A percentile compares a stretch with the other conserved stretches of the same genome.
Evolutionary conservation across 306 rosid species (phyloP).

Genomic region (Casuarina cunninghamiana): DNA sequence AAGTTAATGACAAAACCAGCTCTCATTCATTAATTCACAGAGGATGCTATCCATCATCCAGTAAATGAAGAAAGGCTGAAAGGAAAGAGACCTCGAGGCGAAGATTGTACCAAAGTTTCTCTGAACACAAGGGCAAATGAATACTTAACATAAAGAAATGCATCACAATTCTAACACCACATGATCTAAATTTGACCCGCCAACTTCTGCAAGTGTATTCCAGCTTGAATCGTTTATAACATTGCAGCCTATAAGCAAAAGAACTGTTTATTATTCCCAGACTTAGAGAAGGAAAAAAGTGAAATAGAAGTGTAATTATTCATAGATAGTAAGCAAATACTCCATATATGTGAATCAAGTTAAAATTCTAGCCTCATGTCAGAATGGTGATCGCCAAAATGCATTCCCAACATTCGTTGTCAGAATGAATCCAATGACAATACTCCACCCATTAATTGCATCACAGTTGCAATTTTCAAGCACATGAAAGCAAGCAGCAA

Average conservation of each 20-base stretch:
- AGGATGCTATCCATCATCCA: constrained; percentile 19
- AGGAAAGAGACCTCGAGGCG: background rate
- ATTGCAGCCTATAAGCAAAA: background rate
- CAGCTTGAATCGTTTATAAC: background rate
- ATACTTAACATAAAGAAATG: background rate
- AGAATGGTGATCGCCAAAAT: background rate
- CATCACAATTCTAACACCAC: background rate
- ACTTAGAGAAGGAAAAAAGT: background rate
- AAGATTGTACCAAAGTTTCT: background rate
- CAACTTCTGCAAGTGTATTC: constrained; percentile 4
- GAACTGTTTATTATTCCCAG: background rate
- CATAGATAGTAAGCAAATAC: background rate
- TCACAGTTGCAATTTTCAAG: background rate
- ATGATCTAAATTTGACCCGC: background rate
- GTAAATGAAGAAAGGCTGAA: constrained; percentile 19
- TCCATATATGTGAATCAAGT: background rate
- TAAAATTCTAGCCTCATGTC: background rate
- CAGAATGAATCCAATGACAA: background rate
- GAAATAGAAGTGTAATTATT: background rate
- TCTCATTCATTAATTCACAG: background rate
- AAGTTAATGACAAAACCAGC: constrained; percentile 3
- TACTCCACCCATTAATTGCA: background rate
- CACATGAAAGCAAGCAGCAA: background rate
- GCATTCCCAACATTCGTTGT: background rate
- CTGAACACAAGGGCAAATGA: background rate